A percentile compares a stretch with the other conserved stretches of the same genome.
Evolutionary conservation across 2,329 filamentous ascomycete species (phyloP).

Genomic region (Fusarium oligoseptatum): DNA sequence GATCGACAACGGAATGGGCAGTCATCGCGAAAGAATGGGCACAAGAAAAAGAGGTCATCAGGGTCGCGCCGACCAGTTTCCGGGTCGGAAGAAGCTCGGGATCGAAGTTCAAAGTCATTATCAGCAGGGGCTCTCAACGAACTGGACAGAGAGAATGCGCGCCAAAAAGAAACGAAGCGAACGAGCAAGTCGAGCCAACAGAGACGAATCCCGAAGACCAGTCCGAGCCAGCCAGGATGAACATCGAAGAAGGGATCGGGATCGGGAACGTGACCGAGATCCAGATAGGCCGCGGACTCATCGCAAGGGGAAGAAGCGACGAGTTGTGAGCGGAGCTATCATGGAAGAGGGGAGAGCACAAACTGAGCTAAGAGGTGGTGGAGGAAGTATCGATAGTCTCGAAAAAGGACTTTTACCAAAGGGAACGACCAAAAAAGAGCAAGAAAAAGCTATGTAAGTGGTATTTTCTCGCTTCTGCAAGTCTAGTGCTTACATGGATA

Average conservation of each 20-base stretch:
- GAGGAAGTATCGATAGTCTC: conserved; percentile 58
- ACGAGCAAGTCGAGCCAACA: conserved; percentile 24
- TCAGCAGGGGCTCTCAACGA: conserved; percentile 73
- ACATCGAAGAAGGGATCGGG: conserved; percentile 38
- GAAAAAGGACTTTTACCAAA: conserved; percentile 63
- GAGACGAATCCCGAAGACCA: conserved; percentile 51
- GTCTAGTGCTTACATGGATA: conserved; percentile 36
- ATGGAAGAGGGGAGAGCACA: conserved; percentile 74
- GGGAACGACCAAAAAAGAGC: conserved; percentile 59
- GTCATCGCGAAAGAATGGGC: conserved; percentile 51
- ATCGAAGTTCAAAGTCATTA: conserved; percentile 49
- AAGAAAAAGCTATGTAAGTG: conserved; percentile 73
- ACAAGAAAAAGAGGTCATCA: conserved; percentile 53
- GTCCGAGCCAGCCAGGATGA: conserved; percentile 39
- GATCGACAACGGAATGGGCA: conserved; percentile 48
- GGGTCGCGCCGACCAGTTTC: conserved; percentile 49
- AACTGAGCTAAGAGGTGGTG: conserved; percentile 59
- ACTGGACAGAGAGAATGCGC: conserved; percentile 71
- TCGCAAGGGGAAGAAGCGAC: conserved; percentile 63
- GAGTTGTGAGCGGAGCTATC: conserved; percentile 78
- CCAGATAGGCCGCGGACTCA: conserved; percentile 51
- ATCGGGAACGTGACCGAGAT: conserved; percentile 41
- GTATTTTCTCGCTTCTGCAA: background rate
- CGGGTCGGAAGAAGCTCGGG: conserved; percentile 52
- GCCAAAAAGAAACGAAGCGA: conserved; percentile 56